Evolutionary conservation across 2,329 filamentous ascomycete species (phyloP), one percentile per base, ranked within the genome.

Genomic region (Scedosporium minutisporum): DNA sequence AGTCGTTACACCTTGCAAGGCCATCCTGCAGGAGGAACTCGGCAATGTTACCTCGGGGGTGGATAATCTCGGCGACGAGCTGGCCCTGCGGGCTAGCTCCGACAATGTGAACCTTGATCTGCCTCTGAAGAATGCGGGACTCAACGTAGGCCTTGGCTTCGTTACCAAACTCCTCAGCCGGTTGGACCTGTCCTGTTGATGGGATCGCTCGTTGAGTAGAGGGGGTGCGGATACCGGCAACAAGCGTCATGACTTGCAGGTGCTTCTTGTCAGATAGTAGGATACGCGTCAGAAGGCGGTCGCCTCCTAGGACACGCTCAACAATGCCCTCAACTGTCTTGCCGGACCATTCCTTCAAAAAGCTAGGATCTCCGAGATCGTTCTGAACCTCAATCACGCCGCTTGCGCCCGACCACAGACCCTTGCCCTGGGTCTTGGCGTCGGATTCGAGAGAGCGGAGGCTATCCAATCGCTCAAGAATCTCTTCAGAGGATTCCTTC

Each of bases 101-200:
- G 23, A 97, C 84, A 65, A 97, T 83, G 66, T 90, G 86, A 62
- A 96, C 84, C 74, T 90, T 87, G 66, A 96, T 87, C 71, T 88
- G 87, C 66, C 95, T 88, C 76, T 97, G 95, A 66, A 96, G 82
- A 63, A 99, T 77, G 69, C 95, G 84, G 57, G 85, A 78, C 76
- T 99, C 95, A 55, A 97, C 91, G 71, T 93, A 99, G 66, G 85
- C 82, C 67, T 91, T 89, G 63, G 95, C 90, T 73, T 97, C 93
- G 65, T 95, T 91, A 67, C 93, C 95, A 66, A 87, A 91, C 65
- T 95, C 90, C 76, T 99, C 95, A 0, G 89, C 93, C 18, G 91
- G 82, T 71, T 96, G 90, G 61, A 89, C 88, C 69, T 89, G 85
- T 66, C 91, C 90, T 58, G 90, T 91, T 0, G 89, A 87, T 53